Percentiles rank a stretch among this genome's conserved stretches.
Evolutionary conservation across 2,329 filamentous ascomycete genomes (phyloP).

Genomic region (Thelonectria discophora): DNA sequence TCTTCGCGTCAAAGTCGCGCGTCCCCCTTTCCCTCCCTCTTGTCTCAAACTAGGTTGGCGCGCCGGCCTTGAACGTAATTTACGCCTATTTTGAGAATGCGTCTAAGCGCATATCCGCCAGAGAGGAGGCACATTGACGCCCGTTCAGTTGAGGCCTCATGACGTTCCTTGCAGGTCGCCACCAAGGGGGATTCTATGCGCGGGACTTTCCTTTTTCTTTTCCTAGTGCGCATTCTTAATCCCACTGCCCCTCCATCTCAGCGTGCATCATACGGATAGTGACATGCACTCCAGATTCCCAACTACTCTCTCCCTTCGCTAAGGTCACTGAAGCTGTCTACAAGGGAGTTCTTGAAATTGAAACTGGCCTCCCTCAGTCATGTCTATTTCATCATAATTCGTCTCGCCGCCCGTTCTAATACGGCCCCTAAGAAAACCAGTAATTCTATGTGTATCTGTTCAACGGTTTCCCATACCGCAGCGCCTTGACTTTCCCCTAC

Average conservation of each 20-base stretch:
- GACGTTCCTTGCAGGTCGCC: neutral
- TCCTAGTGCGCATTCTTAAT: neutral
- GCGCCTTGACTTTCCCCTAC: constrained; percentile 30
- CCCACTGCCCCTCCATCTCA: neutral
- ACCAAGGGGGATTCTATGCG: neutral
- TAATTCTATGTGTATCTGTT: constrained; percentile 35
- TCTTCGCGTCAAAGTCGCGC: constrained; percentile 39
- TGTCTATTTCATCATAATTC: constrained; percentile 35
- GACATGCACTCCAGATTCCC: too few relatives aligned
- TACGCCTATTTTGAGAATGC: constrained; percentile 23
- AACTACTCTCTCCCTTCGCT: neutral
- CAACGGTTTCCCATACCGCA: constrained; percentile 26
- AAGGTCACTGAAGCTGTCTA: neutral
- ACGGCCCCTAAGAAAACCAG: constrained; percentile 31
- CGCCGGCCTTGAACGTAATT: too few relatives aligned
- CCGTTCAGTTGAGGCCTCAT: neutral
- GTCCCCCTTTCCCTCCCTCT: constrained; percentile 16
- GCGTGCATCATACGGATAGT: too few relatives aligned
- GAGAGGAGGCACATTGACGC: constrained; percentile 1
- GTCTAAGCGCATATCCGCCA: constrained; percentile 16
- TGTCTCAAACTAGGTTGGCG: too few relatives aligned
- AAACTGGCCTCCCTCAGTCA: constrained; percentile 5
- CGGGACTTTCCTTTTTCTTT: neutral
- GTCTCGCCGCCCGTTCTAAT: constrained; percentile 34
- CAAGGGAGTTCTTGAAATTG: neutral